Evolutionary conservation across 169 alveolate species (phyloP), one percentile per base, ranked within the genome.

Genomic region (Eimeria zaria): DNA sequence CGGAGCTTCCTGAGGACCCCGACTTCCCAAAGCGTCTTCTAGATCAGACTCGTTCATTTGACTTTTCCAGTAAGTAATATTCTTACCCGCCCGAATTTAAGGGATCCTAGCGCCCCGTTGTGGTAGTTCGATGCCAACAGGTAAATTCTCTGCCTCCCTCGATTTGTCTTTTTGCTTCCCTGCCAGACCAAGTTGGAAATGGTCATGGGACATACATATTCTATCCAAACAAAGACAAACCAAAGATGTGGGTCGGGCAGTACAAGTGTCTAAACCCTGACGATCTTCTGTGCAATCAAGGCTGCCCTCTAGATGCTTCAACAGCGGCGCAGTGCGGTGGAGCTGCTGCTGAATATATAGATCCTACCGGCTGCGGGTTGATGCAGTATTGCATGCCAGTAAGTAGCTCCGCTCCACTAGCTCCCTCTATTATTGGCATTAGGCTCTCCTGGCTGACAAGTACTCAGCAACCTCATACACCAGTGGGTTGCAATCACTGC

Each of bases 221-320:
- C 85, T 97, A 97, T 81, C 98, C 98, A 27, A 95, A 96, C 81
- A 95, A 91, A 83, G 89, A 84, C 64, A 97, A 97, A 87, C 97
- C 97, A 36, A 97, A 97, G 78, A 97, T 97, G 98, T 97, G 98
- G 98, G 97, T 97, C 74, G 98, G 98, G 76, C 96, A 96, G 81
- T 97, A 97, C 85, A 94, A 81, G 84, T 96, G 97, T 78, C 96
- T 96, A 87, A 97, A 97, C 80, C 98, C 98, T 27, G 97, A 94
- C 74, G 98, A 97, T 64, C 96, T 97, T 53, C 51, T 88, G 78
- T 84, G 92, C 92, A 84, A 84, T 62, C 92, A 84, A 60, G 92
- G 62, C 7, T 84, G 92, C 80, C 92, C 92, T 24, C 58, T 60
- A 30, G 92, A 84, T 84, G 62, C 92, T 12, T 36, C 78, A 18